Percentiles rank a stretch among this genome's conserved stretches.
These are phyloP conservation scores for Mortierella sp. DNA, from an alignment of 371 early-diverging fungal species.

Conservation along the genomic window DNA sequence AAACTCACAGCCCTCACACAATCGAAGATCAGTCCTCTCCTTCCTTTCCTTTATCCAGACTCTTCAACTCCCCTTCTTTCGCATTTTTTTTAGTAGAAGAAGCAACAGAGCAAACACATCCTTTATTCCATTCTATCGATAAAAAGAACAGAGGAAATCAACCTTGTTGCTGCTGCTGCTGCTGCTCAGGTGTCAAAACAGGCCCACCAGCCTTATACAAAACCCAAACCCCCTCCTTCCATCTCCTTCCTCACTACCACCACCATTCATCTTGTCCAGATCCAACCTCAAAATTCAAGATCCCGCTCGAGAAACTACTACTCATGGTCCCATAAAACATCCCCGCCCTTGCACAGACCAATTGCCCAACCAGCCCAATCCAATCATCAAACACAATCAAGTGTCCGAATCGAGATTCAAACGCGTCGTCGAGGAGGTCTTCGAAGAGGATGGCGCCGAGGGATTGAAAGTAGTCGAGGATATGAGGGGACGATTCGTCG, in stretches of 20 bases:
- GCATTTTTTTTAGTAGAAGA: too few species aligned
- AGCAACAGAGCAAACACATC: too few species aligned
- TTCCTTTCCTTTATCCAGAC: too few species aligned
- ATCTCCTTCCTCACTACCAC: background rate
- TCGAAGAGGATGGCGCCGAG: constrained; percentile 36
- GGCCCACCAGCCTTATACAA: constrained; percentile 19
- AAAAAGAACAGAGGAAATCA: background rate
- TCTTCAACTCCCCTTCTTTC: too few species aligned
- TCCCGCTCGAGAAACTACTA: constrained; percentile 44
- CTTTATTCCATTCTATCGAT: too few species aligned
- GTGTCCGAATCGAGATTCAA: constrained; percentile 26
- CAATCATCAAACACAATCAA: constrained; percentile 40
- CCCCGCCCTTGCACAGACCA: constrained; percentile 24
- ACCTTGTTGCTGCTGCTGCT: background rate
- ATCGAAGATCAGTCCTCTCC: too few species aligned
- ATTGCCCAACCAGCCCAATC: constrained; percentile 40
- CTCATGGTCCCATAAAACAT: constrained; percentile 39
- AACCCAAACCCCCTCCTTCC: background rate
- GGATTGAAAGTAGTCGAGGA: constrained; percentile 28
- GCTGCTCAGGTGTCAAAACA: background rate
- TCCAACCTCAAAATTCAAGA: constrained; percentile 37
- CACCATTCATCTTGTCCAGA: constrained; percentile 15
- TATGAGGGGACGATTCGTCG: constrained; percentile 15
- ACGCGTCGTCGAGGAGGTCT: constrained; percentile 27
- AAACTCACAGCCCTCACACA: too few species aligned